Base-by-base conservation (phyloP, 805 yeast species). In the Blastobotrys terrestris region DNA sequence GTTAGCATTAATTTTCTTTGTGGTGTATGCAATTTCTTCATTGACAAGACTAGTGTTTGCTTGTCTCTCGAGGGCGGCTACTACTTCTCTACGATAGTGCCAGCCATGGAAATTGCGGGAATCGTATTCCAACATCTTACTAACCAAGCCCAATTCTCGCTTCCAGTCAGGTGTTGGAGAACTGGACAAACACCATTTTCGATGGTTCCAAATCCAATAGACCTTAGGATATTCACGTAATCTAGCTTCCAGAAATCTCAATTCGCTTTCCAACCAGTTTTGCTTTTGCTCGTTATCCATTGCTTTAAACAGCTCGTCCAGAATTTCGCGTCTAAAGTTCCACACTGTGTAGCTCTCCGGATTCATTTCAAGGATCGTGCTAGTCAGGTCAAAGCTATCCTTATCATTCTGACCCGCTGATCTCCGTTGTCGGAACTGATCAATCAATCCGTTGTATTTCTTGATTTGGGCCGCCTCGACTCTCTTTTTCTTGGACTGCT, bases 121-220 rank as follows among this genome's bases (percentile, higher is more conserved):
- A 64, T 94, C 99, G 49, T 78, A 67, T 21, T 77, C 75, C 50
- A 92, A 73, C 60, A 94, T 71, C 61, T 81, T 81, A 54, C 78
- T 79, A 1, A 88, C 91, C 6, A 90, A 75, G 1, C 68, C 73
- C 61, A 94, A 68, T 66, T 94, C 99, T 31, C 62, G 65, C n/a
- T 72, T 66, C 94, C 95, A 89, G 51, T 83, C 70, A 8, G 84
- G 79, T 0, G 63, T 60, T 1, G 76, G 73, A 35, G 79, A 78
- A 16, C 72, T 64, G 39, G 78, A 75, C 41, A 92, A 68, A 44
- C 86, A 77, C 98, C 99, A 94, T 8, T 78, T 70, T 39, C 99
- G 74, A 65, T 94, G 97, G 60, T 84, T 86, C 97, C 98, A 94
- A 11, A 94, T 83, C 97, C 98, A 94, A 64, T 94, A 94, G 42